Evolutionary conservation across 1,284 basidiomycete genomes (phyloP).

Genomic region (Malassezia arunalokei): DNA sequence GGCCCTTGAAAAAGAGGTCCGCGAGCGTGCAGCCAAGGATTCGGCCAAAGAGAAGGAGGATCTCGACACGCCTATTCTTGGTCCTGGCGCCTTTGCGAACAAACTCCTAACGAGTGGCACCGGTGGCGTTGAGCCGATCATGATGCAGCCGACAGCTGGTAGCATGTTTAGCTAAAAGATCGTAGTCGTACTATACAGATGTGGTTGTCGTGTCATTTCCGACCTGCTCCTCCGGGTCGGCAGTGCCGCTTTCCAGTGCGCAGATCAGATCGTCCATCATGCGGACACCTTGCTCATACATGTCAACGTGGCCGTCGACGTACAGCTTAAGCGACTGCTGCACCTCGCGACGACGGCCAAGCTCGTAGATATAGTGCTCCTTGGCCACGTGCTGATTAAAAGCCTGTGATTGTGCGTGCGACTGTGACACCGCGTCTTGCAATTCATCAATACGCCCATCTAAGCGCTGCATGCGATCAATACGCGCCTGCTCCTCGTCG

Average conservation of each 20-base stretch:
- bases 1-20: conserved; percentile 67
- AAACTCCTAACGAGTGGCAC: conserved; percentile 2
- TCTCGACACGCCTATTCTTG: conserved; percentile 45
- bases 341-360: conserved; percentile 83
- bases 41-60: conserved; percentile 73
- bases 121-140: not conserved
- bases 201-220: not conserved
- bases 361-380: conserved; percentile 79
- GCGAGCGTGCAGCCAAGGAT: conserved; percentile 60
- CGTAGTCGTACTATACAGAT: not conserved
- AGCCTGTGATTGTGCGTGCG: conserved; percentile 85
- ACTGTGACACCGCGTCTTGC: conserved; percentile 84
- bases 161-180: conserved; percentile 10
- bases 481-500: conserved; percentile 81
- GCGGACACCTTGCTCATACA: conserved; percentile 49
- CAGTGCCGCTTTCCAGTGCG: not conserved
- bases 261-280: conserved; percentile 19
- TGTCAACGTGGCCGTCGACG: conserved; percentile 85
- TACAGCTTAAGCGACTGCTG: conserved; percentile 79
- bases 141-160: not conserved
- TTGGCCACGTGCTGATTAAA: conserved; percentile 86
- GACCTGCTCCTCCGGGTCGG: not conserved
- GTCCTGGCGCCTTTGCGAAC: conserved; percentile 20
- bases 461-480: conserved; percentile 81
- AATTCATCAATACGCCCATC: conserved; percentile 92